These are phyloP conservation scores for Liquidambar formosana DNA, from an alignment of 164 flowering plant species.

Conservation along the genomic window DNA sequence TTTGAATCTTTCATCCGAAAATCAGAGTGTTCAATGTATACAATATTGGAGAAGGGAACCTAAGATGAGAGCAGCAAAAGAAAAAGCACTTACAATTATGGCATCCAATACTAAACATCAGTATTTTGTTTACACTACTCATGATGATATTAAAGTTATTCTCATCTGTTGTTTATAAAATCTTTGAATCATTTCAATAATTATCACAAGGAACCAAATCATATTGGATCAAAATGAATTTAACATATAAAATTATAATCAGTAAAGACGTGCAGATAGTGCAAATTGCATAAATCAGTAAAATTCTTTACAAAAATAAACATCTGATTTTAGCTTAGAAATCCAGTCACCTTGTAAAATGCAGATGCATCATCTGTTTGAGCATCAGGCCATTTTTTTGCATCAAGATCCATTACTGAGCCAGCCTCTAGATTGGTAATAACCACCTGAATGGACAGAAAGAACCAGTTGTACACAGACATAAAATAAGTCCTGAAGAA, in stretches of 20 bases:
- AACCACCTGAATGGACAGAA: constrained; percentile 59
- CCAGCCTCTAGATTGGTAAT: constrained; percentile 78
- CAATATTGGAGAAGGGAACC: constrained; percentile 88
- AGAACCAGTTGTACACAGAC: constrained; percentile 3
- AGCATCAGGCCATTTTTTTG: constrained; percentile 95
- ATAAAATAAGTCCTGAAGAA: neutral
- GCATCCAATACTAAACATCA: neutral
- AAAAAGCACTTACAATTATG: neutral
- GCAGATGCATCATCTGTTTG: constrained; percentile 66
- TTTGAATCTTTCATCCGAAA: constrained; percentile 90
- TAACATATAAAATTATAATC: neutral
- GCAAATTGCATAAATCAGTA: neutral
- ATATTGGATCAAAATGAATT: neutral
- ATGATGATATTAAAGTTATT: neutral
- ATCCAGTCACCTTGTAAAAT: constrained; percentile 63
- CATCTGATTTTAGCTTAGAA: neutral
- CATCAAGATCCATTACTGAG: constrained; percentile 64
- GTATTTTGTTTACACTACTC: neutral
- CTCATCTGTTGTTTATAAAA: neutral
- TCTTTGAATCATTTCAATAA: no score
- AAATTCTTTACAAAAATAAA: neutral
- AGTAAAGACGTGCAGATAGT: neutral
- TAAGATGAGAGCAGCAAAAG: constrained; percentile 19
- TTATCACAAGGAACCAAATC: no score
- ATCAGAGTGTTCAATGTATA: constrained; percentile 87